Conservation (phyloP, 179 eudicot species). For the Monotropa hypopitys region DNA sequence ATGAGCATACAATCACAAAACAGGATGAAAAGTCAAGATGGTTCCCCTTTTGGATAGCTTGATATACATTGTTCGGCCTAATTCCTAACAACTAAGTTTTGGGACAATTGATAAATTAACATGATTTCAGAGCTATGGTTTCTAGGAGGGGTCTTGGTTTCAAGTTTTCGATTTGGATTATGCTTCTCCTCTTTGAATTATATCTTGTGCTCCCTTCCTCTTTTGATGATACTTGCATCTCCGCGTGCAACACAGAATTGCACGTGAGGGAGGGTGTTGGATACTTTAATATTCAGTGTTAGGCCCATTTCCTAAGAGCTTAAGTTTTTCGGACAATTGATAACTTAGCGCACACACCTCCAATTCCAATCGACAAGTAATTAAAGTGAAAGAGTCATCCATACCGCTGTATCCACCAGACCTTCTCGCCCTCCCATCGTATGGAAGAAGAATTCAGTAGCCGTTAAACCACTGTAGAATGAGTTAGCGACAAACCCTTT, state of each 20-base stretch:
- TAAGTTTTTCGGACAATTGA: background rate
- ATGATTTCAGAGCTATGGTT: too few species aligned
- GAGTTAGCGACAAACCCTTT: slow-evolving; percentile 98
- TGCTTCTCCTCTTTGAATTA: too few species aligned
- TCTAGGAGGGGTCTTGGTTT: too few species aligned
- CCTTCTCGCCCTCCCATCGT: slow-evolving; percentile 99
- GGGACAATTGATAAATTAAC: background rate
- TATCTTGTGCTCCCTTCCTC: too few species aligned
- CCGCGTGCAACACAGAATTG: background rate
- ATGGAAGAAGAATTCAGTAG: slow-evolving; percentile 95
- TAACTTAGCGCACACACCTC: background rate
- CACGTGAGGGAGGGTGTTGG: background rate
- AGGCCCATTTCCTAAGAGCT: background rate
- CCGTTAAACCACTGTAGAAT: slow-evolving; percentile 79
- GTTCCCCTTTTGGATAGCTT: background rate
- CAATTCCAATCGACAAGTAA: background rate
- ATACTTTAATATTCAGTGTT: background rate
- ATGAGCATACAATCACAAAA: background rate
- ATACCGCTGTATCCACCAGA: slow-evolving; percentile 98
- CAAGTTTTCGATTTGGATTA: too few species aligned
- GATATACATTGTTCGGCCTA: background rate
- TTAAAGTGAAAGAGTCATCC: slow-evolving; percentile 14
- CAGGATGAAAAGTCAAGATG: background rate
- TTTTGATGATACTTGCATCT: too few species aligned
- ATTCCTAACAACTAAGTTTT: background rate